Evolutionary conservation across 2,329 filamentous ascomycete species (phyloP).

Genomic region (Aspergillus tubingensis): DNA sequence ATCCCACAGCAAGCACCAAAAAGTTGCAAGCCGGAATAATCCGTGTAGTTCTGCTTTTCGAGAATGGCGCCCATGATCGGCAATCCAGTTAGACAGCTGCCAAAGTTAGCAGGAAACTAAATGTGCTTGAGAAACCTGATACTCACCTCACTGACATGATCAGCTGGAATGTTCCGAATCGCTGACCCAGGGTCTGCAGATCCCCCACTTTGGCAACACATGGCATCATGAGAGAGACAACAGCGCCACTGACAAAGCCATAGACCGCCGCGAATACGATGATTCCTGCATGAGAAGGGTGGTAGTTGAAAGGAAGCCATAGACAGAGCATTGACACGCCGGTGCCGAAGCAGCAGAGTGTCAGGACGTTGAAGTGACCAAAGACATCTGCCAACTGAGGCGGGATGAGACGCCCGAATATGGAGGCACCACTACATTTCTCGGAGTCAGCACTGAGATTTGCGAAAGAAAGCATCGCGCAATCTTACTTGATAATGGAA

Average conservation of each 20-base stretch:
- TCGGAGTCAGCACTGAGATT: background rate
- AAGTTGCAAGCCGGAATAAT: conserved; percentile 30
- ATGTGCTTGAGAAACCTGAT: too few species aligned
- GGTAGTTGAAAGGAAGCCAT: conserved; percentile 34
- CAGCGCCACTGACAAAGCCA: conserved; percentile 32
- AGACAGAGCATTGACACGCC: conserved; percentile 25
- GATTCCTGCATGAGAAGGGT: conserved; percentile 28
- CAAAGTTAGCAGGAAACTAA: background rate
- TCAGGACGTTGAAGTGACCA: conserved; percentile 32
- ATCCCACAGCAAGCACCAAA: conserved; percentile 18
- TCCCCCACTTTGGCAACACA: conserved; percentile 32
- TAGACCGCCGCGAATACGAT: conserved; percentile 31
- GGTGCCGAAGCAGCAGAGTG: conserved; percentile 14
- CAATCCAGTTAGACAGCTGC: conserved; percentile 25
- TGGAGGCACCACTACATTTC: conserved; percentile 24
- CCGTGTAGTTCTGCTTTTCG: conserved; percentile 17
- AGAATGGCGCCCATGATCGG: conserved; percentile 34
- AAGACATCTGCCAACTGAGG: conserved; percentile 27
- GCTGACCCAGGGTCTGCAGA: conserved; percentile 36
- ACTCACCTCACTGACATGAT: conserved; percentile 26
- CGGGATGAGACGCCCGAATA: conserved; percentile 30
- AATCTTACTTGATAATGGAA: conserved; percentile 30
- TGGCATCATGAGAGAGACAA: conserved; percentile 34
- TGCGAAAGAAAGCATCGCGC: background rate
- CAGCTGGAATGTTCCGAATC: conserved; percentile 35